phyloP scores from a whole-genome alignment of 2,329 filamentous ascomycete genomes.

The Aspergillus pseudoterreus region DNA sequence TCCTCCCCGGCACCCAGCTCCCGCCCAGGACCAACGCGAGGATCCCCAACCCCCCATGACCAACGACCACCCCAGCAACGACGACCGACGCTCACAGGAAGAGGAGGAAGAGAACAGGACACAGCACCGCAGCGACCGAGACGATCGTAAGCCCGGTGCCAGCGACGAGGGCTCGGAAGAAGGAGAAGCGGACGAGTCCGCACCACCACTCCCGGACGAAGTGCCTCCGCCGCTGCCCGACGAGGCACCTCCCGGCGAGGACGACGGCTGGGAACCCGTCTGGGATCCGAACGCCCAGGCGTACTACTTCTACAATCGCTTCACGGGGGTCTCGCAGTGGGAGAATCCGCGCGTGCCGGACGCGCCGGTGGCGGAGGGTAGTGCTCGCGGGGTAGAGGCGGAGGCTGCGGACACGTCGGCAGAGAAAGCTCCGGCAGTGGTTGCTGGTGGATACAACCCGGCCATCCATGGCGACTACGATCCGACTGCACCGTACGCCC shows the following conservation, averaged over 20 bases:
- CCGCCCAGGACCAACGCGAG: neutral
- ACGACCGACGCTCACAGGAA: neutral
- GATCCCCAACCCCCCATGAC: neutral
- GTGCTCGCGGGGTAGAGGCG: slow-evolving; percentile 29
- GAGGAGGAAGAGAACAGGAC: slow-evolving; percentile 46
- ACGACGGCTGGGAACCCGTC: slow-evolving; percentile 75
- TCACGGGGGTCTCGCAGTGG: slow-evolving; percentile 73
- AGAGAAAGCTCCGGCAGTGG: slow-evolving; percentile 40
- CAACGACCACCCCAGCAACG: neutral
- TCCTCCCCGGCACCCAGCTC: slow-evolving; percentile 1
- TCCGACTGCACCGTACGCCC: slow-evolving; percentile 89
- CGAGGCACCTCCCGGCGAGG: slow-evolving; percentile 49
- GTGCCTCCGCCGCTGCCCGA: slow-evolving; percentile 50
- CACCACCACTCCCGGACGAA: slow-evolving; percentile 41
- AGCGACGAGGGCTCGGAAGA: slow-evolving; percentile 13
- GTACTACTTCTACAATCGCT: slow-evolving; percentile 83
- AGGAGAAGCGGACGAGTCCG: slow-evolving; percentile 18
- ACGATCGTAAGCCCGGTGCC: slow-evolving; percentile 11
- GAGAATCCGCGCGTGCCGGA: slow-evolving; percentile 75
- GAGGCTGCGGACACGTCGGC: slow-evolving; percentile 34
- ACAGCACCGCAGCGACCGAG: slow-evolving; percentile 9
- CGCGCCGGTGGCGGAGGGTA: slow-evolving; percentile 23
- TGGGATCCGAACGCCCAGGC: slow-evolving; percentile 68
- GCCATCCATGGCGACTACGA: slow-evolving; percentile 96
- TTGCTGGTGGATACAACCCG: slow-evolving; percentile 78